Conservation (phyloP, 2,329 filamentous ascomycete species). For the Akanthomyces uredinophilus region DNA sequence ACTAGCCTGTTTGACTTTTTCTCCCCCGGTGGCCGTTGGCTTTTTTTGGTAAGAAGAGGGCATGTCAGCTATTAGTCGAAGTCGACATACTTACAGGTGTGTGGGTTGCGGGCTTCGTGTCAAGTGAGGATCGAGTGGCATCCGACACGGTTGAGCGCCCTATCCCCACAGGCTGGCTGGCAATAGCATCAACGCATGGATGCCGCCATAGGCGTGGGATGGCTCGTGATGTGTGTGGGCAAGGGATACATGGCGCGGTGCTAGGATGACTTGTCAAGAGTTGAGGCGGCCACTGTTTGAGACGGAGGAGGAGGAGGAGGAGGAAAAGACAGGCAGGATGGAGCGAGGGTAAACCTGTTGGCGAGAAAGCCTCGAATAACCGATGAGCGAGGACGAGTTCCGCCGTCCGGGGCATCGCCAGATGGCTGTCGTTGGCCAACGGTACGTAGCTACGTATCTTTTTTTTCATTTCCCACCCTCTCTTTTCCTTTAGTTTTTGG, state of each 20-base stretch:
- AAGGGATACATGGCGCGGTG: not conserved
- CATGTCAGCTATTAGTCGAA: not conserved
- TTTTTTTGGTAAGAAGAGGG: no score
- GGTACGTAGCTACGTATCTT: conserved; percentile 10
- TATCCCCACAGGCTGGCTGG: not conserved
- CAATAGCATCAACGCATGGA: not conserved
- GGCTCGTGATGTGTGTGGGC: not conserved
- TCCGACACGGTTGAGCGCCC: not conserved
- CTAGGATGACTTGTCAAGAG: not conserved
- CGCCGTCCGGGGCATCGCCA: not conserved
- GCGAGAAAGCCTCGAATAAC: conserved; percentile 6
- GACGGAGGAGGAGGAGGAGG: not conserved
- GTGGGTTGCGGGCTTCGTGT: not conserved
- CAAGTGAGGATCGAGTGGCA: not conserved
- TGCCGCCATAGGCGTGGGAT: not conserved
- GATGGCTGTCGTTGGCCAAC: not conserved
- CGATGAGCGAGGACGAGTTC: not conserved
- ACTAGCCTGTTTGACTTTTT: not conserved
- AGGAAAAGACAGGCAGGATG: not conserved
- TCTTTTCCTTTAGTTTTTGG: not conserved
- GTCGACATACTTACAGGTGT: not conserved
- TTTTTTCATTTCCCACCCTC: not conserved
- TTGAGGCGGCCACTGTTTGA: conserved; percentile 6
- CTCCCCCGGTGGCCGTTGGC: not conserved
- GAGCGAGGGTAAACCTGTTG: not conserved